phyloP scores from a whole-genome alignment of 352 stramenopile genomes.

The Pythium aristosporum region DNA sequence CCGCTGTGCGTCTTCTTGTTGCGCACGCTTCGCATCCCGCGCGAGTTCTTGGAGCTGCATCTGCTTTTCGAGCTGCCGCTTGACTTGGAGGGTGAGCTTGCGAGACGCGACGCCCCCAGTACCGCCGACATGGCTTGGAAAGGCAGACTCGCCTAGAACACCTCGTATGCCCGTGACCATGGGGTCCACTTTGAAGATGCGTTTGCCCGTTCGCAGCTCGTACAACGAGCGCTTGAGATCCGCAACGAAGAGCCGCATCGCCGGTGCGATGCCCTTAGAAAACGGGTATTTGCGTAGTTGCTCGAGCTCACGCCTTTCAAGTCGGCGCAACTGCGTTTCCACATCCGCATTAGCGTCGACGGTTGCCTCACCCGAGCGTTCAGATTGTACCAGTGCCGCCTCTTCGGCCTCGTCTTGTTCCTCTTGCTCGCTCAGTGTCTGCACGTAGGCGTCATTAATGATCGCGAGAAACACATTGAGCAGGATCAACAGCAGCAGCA shows the following conservation, averaged over 20 bases:
- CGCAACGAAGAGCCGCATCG: constrained; percentile 32
- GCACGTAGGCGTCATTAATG: constrained; percentile 72
- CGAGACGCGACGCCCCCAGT: constrained; percentile 29
- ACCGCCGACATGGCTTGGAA: not conserved
- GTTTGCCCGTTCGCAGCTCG: constrained; percentile 44
- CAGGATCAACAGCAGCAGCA: constrained; percentile 63
- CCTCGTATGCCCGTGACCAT: constrained; percentile 32
- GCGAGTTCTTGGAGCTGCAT: constrained; percentile 27
- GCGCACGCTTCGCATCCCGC: constrained; percentile 21
- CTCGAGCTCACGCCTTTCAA: constrained; percentile 37
- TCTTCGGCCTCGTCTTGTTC: constrained; percentile 42
- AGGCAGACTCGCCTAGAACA: constrained; percentile 11
- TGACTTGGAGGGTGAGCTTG: constrained; percentile 47
- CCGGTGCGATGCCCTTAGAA: constrained; percentile 40
- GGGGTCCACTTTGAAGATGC: constrained; percentile 51
- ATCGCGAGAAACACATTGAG: constrained; percentile 79
- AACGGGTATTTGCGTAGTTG: constrained; percentile 62
- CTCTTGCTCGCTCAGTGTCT: constrained; percentile 66
- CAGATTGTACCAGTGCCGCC: constrained; percentile 16
- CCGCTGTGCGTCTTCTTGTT: constrained; percentile 25
- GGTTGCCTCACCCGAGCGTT: not conserved
- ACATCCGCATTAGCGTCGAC: constrained; percentile 26
- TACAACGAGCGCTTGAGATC: constrained; percentile 49
- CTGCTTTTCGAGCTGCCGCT: constrained; percentile 49
- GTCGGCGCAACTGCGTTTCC: constrained; percentile 22